phyloP scores from a whole-genome alignment of 257 asterid genomes.

The Penstemon barbatus region DNA sequence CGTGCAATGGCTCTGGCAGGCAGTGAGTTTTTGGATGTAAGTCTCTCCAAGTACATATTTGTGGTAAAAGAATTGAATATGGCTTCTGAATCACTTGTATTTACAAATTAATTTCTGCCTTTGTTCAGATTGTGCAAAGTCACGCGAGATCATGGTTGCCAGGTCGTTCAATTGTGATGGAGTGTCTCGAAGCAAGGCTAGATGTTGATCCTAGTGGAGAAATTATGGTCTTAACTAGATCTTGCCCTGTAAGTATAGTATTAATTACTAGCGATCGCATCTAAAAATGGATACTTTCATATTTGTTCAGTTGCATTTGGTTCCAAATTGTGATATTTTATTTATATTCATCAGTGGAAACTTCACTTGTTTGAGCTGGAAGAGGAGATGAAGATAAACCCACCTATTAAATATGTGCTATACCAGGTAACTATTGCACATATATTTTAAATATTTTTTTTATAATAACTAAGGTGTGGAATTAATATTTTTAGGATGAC shows the following conservation, averaged over 20 bases:
- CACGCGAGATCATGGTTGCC: conserved; percentile 85
- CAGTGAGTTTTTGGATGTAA: conserved; percentile 78
- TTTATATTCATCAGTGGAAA: conserved; percentile 59
- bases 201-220: conserved; percentile 81
- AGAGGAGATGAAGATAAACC: too few species aligned
- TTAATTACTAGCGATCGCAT: conserved; percentile 10
- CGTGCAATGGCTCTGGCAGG: conserved; percentile 85
- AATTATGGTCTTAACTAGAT: conserved; percentile 62
- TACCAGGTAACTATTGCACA: neutral
- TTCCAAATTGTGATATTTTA: conserved; percentile 9
- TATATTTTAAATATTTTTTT: neutral
- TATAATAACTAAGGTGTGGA: neutral
- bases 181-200: conserved; percentile 62
- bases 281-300: conserved; percentile 1
- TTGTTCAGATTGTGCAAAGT: conserved; percentile 51
- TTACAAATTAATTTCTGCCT: conserved; percentile 9
- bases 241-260: conserved; percentile 83
- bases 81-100: neutral
- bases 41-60: conserved; percentile 6
- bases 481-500: conserved; percentile 54
- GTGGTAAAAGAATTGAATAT: neutral
- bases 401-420: too few species aligned
- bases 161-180: conserved; percentile 75
- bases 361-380: conserved; percentile 78
- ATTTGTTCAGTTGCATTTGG: neutral